Evolutionary conservation across 345 rosid species (phyloP).

Genomic region (Excoecaria agallocha): DNA sequence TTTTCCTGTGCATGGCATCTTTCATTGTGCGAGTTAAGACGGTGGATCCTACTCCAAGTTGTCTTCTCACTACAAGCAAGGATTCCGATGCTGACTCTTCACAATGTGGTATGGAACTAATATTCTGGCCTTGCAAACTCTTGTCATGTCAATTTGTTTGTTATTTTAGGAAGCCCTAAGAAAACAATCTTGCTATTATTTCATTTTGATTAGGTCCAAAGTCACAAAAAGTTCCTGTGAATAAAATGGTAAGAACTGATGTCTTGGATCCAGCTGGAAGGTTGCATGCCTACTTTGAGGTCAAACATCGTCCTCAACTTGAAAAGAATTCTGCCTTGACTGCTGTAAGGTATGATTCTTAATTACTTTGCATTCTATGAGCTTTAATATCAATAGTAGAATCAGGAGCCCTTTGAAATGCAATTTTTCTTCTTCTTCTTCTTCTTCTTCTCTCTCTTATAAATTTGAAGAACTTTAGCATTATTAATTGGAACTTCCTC

Average conservation of each 20-base stretch:
- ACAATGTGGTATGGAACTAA: slow-evolving; percentile 25
- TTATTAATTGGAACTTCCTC: neutral
- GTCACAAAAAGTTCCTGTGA: slow-evolving; percentile 65
- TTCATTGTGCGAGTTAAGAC: slow-evolving; percentile 41
- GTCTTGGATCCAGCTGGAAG: slow-evolving; percentile 88
- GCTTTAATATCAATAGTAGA: neutral
- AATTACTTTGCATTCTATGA: neutral
- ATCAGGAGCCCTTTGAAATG: neutral
- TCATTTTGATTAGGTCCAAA: slow-evolving; percentile 49
- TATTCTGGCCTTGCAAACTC: slow-evolving; percentile 2
- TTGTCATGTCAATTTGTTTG: slow-evolving; percentile 10
- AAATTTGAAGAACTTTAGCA: neutral
- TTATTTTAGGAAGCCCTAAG: slow-evolving; percentile 4
- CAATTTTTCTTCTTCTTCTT: neutral
- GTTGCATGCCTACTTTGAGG: slow-evolving; percentile 70
- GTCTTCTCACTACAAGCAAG: slow-evolving; percentile 33
- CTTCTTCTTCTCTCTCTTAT: no score
- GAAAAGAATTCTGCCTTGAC: slow-evolving; percentile 50
- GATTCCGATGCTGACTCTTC: slow-evolving; percentile 37
- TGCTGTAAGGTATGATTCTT: slow-evolving; percentile 59
- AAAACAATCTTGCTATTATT: slow-evolving; percentile 7
- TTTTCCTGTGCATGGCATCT: slow-evolving; percentile 10
- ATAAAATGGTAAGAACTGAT: slow-evolving; percentile 90
- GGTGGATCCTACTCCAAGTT: slow-evolving; percentile 51
- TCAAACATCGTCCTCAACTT: slow-evolving; percentile 41